phyloP scores from a whole-genome alignment of 73 alveolate species.

The Blepharisma stoltei region DNA sequence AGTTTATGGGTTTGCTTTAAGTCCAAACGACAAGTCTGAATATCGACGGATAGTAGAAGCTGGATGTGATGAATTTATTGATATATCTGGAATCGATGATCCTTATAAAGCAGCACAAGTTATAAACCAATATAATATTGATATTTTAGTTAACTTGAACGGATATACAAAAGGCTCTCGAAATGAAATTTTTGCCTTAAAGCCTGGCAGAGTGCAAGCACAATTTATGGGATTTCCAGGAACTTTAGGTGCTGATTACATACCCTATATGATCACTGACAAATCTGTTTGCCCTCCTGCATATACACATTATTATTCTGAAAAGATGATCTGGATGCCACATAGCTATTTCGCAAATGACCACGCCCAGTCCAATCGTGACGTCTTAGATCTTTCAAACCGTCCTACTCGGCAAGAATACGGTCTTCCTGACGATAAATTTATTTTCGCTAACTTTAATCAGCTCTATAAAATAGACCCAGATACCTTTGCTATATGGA shows the following conservation, averaged over 20 bases:
- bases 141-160: constrained; percentile 48
- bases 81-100: constrained; percentile 32
- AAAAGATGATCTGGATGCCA: constrained; percentile 57
- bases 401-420: constrained; percentile 34
- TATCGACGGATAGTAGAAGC: constrained; percentile 38
- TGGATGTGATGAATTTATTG: constrained; percentile 42
- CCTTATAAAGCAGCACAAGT: constrained; percentile 37
- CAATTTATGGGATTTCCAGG: constrained; percentile 56
- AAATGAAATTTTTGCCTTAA: constrained; percentile 44
- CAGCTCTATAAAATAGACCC: constrained; percentile 57
- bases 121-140: constrained; percentile 41
- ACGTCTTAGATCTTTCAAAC: constrained; percentile 28
- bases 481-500: constrained; percentile 45
- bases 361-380: constrained; percentile 33
- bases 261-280: constrained; percentile 50
- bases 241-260: constrained; percentile 47
- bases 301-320: constrained; percentile 31
- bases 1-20: constrained; percentile 38
- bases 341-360: constrained; percentile 54
- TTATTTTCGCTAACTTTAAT: constrained; percentile 56
- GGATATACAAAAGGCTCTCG: constrained; percentile 57
- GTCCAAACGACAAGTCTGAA: constrained; percentile 41
- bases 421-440: constrained; percentile 48
- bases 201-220: constrained; percentile 49
- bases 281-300: constrained; percentile 40